Percentiles rank a stretch among this genome's conserved stretches.
Evolutionary conservation across 2,329 filamentous ascomycete species (phyloP).

Genomic region (Alternaria ventricosa): DNA sequence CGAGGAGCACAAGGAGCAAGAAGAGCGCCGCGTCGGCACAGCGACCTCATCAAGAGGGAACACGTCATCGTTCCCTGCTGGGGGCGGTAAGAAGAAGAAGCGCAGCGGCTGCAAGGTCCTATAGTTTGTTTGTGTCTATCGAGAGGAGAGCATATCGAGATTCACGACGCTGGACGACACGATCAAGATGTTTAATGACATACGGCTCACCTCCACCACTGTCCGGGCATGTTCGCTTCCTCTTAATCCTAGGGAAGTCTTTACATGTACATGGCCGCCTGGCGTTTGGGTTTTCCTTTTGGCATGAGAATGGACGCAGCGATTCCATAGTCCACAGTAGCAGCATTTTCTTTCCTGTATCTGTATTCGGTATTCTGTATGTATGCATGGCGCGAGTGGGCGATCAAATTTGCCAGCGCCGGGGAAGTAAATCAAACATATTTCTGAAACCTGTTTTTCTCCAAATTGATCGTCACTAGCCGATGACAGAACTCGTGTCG

Average conservation of each 20-base stretch:
- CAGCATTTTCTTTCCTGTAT: slow-evolving; percentile 38
- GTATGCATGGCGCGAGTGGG: slow-evolving; percentile 14
- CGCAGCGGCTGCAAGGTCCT: slow-evolving; percentile 49
- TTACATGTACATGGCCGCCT: slow-evolving; percentile 30
- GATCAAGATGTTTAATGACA: slow-evolving; percentile 50
- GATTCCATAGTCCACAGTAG: slow-evolving; percentile 29
- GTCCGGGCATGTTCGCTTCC: slow-evolving; percentile 32
- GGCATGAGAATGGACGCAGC: slow-evolving; percentile 24
- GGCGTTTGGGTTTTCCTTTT: slow-evolving; percentile 30
- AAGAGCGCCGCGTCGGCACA: slow-evolving; percentile 21
- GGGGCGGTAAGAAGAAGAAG: slow-evolving; percentile 48
- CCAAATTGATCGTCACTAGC: neutral
- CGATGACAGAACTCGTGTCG: neutral
- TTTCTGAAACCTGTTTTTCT: slow-evolving; percentile 12
- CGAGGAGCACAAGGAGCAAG: slow-evolving; percentile 60
- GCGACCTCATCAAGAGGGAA: slow-evolving; percentile 22
- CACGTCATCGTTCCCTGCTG: slow-evolving; percentile 31
- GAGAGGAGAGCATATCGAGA: slow-evolving; percentile 39
- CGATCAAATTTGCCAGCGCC: slow-evolving; percentile 12
- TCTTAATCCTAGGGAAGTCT: slow-evolving; percentile 18
- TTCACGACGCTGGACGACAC: slow-evolving; percentile 50
- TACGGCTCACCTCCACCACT: slow-evolving; percentile 32
- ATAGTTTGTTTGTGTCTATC: slow-evolving; percentile 33
- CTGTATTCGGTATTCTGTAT: slow-evolving; percentile 46
- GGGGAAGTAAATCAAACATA: slow-evolving; percentile 27